These are phyloP conservation scores for Penicillium janthinellum DNA, from an alignment of 2,329 filamentous ascomycete genomes.

Conservation along the genomic window DNA sequence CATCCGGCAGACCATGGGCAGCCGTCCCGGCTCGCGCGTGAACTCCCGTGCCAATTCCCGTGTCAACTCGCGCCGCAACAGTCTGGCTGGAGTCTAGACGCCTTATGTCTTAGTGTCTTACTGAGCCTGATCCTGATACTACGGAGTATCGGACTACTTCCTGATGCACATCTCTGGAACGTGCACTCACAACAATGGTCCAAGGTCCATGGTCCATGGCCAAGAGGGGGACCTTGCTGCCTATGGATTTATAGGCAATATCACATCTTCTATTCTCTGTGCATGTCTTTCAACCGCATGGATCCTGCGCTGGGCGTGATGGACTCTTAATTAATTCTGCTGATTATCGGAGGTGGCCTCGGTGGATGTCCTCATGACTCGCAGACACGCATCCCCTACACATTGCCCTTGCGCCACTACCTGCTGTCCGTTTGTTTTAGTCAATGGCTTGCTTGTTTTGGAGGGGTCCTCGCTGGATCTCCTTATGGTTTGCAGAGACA, in stretches of 20 bases:
- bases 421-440: neutral
- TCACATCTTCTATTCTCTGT: constrained; percentile 23
- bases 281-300: constrained; percentile 23
- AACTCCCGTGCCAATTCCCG: constrained; percentile 37
- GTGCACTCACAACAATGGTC: neutral
- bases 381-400: neutral
- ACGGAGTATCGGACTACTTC: neutral
- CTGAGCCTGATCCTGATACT: neutral
- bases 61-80: constrained; percentile 31
- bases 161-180: neutral
- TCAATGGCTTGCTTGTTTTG: neutral
- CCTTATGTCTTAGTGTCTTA: neutral
- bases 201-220: neutral
- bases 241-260: constrained; percentile 13
- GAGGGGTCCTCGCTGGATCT: neutral
- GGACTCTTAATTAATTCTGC: constrained; percentile 15
- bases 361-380: neutral
- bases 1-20: constrained; percentile 39
- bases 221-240: neutral
- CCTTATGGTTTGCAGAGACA: neutral
- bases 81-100: constrained; percentile 8
- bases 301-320: constrained; percentile 24
- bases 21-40: constrained; percentile 37
- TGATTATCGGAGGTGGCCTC: constrained; percentile 1
- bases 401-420: neutral